Conservation (phyloP, 2,329 filamentous ascomycete genomes). For the Colletotrichum limetticola region DNA sequence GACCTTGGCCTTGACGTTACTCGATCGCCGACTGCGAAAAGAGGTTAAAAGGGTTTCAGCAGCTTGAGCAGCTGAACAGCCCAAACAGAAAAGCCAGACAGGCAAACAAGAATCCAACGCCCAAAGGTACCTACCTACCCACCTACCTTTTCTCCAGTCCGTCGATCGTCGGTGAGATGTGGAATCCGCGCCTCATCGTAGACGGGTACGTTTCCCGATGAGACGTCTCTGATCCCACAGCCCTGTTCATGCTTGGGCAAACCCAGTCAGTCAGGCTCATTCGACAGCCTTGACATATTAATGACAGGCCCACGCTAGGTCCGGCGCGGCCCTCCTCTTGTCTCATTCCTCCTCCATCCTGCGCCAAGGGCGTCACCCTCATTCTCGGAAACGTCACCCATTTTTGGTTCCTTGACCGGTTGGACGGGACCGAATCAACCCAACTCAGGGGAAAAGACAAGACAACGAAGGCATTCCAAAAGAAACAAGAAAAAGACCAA, state of each 20-base stretch:
- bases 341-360: not conserved
- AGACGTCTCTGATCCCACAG: not conserved
- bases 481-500: not conserved
- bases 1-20: not conserved
- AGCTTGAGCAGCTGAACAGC: not conserved
- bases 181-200: not conserved
- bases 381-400: too few relatives aligned
- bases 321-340: not conserved
- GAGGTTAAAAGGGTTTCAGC: not conserved
- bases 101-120: not conserved
- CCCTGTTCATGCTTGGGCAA: not conserved
- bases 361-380: not conserved
- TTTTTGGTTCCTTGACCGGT: not conserved
- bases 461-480: not conserved
- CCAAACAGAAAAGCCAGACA: not conserved
- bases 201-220: not conserved
- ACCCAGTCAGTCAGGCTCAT: too few relatives aligned
- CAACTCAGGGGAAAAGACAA: not conserved
- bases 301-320: not conserved
- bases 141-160: too few relatives aligned
- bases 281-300: not conserved
- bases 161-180: not conserved
- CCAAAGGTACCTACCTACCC: not conserved
- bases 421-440: not conserved
- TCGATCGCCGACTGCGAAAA: not conserved